Percentiles rank a stretch among this genome's conserved stretches.
These are phyloP conservation scores for Salix suchowensis DNA, from an alignment of 345 rosid genomes.

Conservation along the genomic window DNA sequence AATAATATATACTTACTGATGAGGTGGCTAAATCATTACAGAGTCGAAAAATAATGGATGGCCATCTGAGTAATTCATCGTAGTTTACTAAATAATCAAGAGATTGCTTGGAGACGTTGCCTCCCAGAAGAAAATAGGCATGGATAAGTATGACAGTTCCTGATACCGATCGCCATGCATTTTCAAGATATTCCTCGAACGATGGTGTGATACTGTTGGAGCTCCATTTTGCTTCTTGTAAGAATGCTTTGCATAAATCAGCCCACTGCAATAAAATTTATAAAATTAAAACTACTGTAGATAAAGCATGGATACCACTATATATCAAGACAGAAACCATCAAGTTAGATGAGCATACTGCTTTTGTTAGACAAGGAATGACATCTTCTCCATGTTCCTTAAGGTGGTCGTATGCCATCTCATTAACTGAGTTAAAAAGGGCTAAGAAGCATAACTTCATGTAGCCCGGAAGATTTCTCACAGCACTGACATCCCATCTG, in stretches of 20 bases:
- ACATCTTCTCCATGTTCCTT: slow-evolving; percentile 14
- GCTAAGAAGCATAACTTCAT: slow-evolving; percentile 42
- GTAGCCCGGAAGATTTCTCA: slow-evolving; percentile 30
- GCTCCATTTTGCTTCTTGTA: slow-evolving; percentile 45
- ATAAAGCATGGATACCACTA: neutral
- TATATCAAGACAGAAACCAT: neutral
- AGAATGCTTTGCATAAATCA: slow-evolving; percentile 38
- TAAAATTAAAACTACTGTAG: neutral
- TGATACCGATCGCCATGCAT: slow-evolving; percentile 34
- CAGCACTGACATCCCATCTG: slow-evolving; percentile 43
- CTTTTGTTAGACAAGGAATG: slow-evolving; percentile 7
- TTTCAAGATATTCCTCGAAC: slow-evolving; percentile 38
- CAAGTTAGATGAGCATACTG: neutral
- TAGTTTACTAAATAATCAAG: slow-evolving; percentile 20
- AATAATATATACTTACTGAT: slow-evolving; percentile 18
- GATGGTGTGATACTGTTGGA: slow-evolving; percentile 19
- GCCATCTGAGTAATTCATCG: slow-evolving; percentile 28
- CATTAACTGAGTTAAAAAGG: slow-evolving; percentile 39
- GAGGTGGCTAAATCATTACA: slow-evolving; percentile 44
- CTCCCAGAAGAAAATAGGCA: slow-evolving; percentile 19
- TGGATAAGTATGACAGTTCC: slow-evolving; percentile 26
- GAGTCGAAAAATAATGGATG: slow-evolving; percentile 36
- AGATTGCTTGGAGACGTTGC: slow-evolving; percentile 7
- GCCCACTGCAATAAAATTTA: slow-evolving; percentile 28
- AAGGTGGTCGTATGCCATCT: slow-evolving; percentile 40